Percentiles rank a stretch among this genome's conserved stretches.
phyloP scores from a whole-genome alignment of 1,139 yeast genomes.

The Ogataea hybrid region DNA sequence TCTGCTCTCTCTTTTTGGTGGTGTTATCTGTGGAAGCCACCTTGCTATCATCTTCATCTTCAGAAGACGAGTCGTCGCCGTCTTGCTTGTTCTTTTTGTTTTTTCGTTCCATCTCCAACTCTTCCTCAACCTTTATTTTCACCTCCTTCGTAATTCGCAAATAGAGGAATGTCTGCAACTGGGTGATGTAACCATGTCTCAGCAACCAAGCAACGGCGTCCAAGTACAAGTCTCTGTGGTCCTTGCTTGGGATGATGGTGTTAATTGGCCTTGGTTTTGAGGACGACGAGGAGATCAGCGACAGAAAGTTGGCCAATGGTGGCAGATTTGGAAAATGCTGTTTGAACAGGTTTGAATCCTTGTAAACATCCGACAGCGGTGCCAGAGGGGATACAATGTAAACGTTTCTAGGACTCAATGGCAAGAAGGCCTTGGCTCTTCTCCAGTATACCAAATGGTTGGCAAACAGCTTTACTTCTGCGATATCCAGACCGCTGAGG shows the following conservation, averaged over 20 bases:
- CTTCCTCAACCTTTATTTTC: constrained; percentile 81
- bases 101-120: constrained; percentile 60
- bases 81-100: constrained; percentile 10
- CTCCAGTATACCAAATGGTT: constrained; percentile 89
- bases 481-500: constrained; percentile 38
- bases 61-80: neutral
- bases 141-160: constrained; percentile 70
- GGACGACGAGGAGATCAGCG: constrained; percentile 60
- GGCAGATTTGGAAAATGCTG: constrained; percentile 75
- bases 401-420: constrained; percentile 68
- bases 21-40: constrained; percentile 17
- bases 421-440: constrained; percentile 79
- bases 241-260: constrained; percentile 75
- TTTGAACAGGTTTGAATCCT: constrained; percentile 54
- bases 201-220: constrained; percentile 84
- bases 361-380: constrained; percentile 53
- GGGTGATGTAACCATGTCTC: constrained; percentile 77
- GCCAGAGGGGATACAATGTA: constrained; percentile 90
- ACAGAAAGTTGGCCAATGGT: constrained; percentile 68
- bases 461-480: constrained; percentile 71
- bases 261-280: constrained; percentile 70
- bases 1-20: constrained; percentile 11
- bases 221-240: constrained; percentile 73
- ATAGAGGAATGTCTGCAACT: constrained; percentile 78
- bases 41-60: constrained; percentile 16